Base-by-base conservation (phyloP, 345 rosid genomes). In the Dovyalis caffra region DNA sequence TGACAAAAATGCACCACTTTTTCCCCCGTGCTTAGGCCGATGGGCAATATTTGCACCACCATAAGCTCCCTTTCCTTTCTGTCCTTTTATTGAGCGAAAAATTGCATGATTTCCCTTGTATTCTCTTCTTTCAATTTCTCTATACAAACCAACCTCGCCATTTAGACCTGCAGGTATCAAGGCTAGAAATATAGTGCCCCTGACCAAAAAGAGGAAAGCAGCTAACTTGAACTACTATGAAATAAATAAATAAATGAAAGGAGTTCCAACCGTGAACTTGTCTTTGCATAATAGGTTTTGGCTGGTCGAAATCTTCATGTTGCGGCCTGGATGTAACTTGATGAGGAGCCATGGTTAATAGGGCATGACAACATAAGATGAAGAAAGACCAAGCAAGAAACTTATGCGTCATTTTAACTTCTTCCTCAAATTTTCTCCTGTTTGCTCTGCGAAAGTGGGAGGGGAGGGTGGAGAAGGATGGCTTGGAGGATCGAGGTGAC, bases 21-120 rank as follows among this genome's bases (percentile, higher is more conserved):
- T 78, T 1, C 11, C 47, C 1, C 6, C 20, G 5, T 45, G 37
- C 21, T 26, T 68, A 16, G 73, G 84, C 1, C 38, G 82, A 33
- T 64, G 88, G 35, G 29, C 73, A 7, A 10, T 1, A 68, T 77
- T 83, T 35, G 81, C 45, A 58, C 79, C 86, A 8, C 86, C 87
- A 58, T 58, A 63, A 61, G 70, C 60, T 45, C 85, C 86, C 72
- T 74, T 83, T 12, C 86, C 87, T 72, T 9, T 73, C 18, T 64
- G 66, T 8, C 69, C 75, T 56, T 67, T 84, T 6, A 31, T 68
- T 6, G 81, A 43, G 15, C 16, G 6, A 25, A 37, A 32, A 31
- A 33, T 1, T 20, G 61, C 25, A 18, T 64, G 37, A 10, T 63
- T 66, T 29, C 37, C 66, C 64, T 68, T 16, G 37, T 68, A 20